phyloP scores from a whole-genome alignment of 2,329 filamentous ascomycete species.

The Pseudogymnoascus sp. region DNA sequence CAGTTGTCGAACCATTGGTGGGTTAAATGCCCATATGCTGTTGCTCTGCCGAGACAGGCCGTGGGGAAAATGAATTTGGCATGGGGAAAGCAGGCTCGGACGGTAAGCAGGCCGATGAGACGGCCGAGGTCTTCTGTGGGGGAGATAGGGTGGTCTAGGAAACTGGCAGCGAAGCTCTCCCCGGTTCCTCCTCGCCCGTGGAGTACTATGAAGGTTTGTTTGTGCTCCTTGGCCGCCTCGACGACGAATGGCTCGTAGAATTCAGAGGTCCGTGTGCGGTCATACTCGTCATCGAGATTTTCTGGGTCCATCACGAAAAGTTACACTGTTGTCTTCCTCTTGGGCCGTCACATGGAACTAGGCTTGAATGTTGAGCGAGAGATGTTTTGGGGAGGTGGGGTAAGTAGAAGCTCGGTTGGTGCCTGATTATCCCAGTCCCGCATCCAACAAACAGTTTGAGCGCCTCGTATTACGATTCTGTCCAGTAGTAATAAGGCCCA shows the following conservation, averaged over 20 bases:
- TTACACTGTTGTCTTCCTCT: not conserved
- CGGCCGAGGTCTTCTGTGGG: not conserved
- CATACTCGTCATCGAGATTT: not conserved
- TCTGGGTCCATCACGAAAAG: not conserved
- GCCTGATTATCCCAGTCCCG: not conserved
- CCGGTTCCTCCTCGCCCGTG: constrained; percentile 41
- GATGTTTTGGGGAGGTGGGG: not conserved
- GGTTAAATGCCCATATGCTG: constrained; percentile 32
- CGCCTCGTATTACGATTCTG: not conserved
- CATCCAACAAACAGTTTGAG: not conserved
- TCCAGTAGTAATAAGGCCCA: not conserved
- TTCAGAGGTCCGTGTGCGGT: not conserved
- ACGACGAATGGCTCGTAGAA: constrained; percentile 16
- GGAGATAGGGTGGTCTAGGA: constrained; percentile 28
- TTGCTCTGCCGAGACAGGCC: constrained; percentile 34
- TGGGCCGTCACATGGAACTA: not conserved
- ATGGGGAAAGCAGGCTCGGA: constrained; percentile 32
- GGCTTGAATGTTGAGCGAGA: not conserved
- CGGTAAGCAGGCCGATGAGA: constrained; percentile 14
- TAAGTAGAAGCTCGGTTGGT: not conserved
- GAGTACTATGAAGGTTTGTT: constrained; percentile 39
- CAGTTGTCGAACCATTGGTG: constrained; percentile 41
- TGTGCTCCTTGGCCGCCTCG: constrained; percentile 25
- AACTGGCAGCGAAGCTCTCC: constrained; percentile 31
- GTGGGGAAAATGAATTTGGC: constrained; percentile 44